These are phyloP conservation scores for Kitagawia praeruptora DNA, from an alignment of 129 eudicot genomes.

Conservation along the genomic window DNA sequence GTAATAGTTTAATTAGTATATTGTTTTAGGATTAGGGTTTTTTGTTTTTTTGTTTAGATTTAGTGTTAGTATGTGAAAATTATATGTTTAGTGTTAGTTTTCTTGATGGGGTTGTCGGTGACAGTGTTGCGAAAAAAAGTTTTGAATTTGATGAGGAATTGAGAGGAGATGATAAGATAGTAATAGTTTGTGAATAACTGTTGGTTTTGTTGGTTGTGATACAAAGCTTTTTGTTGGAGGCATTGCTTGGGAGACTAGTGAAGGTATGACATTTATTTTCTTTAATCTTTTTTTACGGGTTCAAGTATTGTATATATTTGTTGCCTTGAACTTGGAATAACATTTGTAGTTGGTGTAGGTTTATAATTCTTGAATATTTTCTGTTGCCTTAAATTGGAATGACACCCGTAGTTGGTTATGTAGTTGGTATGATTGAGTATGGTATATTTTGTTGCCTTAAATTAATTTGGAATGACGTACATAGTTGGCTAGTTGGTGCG, in stretches of 20 bases:
- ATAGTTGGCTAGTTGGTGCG: no score
- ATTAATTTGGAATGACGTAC: no score
- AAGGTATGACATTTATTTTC: slow-evolving; percentile 32
- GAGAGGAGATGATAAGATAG: slow-evolving; percentile 12
- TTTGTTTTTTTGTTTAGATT: slow-evolving; percentile 14
- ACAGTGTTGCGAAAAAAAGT: background rate
- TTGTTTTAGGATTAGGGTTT: slow-evolving; percentile 31
- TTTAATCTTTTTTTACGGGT: background rate
- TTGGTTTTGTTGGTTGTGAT: slow-evolving; percentile 62
- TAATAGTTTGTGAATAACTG: slow-evolving; percentile 35
- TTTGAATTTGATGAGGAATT: slow-evolving; percentile 19
- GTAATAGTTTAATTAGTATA: slow-evolving; percentile 40
- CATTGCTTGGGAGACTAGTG: slow-evolving; percentile 93
- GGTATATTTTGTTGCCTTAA: no score
- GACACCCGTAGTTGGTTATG: no score
- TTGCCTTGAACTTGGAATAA: no score
- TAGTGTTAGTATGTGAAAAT: slow-evolving; percentile 15
- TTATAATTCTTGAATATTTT: no score
- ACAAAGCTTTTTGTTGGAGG: slow-evolving; percentile 97
- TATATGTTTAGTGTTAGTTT: slow-evolving; percentile 21
- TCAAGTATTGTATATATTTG: no score
- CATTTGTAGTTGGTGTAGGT: no score
- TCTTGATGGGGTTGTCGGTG: background rate
- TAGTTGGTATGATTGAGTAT: no score
- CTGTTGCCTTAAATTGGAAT: no score